Evolutionary conservation across 2,329 filamentous ascomycete genomes (phyloP).

Genomic region (Trichoderma arundinaceum): DNA sequence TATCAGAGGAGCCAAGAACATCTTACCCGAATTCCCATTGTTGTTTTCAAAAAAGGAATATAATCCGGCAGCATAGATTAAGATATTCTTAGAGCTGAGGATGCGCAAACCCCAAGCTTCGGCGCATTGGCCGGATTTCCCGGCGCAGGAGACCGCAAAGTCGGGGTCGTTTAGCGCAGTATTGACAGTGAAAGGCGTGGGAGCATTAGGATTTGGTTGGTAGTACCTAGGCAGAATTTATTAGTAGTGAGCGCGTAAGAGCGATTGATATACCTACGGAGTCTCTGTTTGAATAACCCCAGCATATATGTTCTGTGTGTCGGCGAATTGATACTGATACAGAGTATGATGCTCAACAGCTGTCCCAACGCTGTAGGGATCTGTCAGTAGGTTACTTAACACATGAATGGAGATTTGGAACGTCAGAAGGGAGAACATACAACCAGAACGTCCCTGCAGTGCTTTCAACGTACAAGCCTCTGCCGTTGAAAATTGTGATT

Average conservation of each 20-base stretch:
- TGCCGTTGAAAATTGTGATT: conserved; percentile 45
- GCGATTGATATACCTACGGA: neutral
- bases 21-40: neutral
- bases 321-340: conserved; percentile 55
- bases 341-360: conserved; percentile 54
- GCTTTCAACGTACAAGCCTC: conserved; percentile 45
- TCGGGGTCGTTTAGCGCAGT: conserved; percentile 5
- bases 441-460: conserved; percentile 22
- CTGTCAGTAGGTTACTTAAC: neutral
- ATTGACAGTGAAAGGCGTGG: conserved; percentile 35
- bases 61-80: conserved; percentile 18
- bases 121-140: conserved; percentile 3
- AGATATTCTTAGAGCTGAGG: conserved; percentile 10
- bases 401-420: neutral
- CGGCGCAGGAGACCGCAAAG: conserved; percentile 14
- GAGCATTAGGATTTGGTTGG: conserved; percentile 37
- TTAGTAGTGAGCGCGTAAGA: neutral
- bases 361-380: conserved; percentile 37
- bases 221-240: conserved; percentile 47
- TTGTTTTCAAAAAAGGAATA: conserved; percentile 22
- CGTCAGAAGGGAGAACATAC: neutral
- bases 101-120: conserved; percentile 21
- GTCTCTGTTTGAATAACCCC: conserved; percentile 68
- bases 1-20: neutral
- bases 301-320: conserved; percentile 59